These are phyloP conservation scores for Candida sithepensis DNA, from an alignment of 805 yeast genomes.

Conservation along the genomic window DNA sequence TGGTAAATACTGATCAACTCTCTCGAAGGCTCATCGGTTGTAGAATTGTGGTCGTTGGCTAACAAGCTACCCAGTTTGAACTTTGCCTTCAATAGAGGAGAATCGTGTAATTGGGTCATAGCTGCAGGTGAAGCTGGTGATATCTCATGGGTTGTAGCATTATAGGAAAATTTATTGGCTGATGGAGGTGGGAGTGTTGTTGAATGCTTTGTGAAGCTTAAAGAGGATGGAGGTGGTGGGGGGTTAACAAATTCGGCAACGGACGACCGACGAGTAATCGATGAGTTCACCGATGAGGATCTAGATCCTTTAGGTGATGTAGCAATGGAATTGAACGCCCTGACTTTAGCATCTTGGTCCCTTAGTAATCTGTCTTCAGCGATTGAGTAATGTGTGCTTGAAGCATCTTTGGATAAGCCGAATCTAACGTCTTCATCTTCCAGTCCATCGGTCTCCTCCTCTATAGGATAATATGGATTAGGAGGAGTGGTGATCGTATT, in stretches of 20 bases:
- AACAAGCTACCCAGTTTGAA: slow-evolving; percentile 44
- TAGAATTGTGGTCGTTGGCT: slow-evolving; percentile 44
- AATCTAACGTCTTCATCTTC: slow-evolving; percentile 11
- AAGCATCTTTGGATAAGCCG: slow-evolving; percentile 6
- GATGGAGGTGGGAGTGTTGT: slow-evolving; percentile 5
- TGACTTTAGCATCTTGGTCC: slow-evolving; percentile 64
- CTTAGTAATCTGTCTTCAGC: slow-evolving; percentile 61
- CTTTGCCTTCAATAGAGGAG: slow-evolving; percentile 17
- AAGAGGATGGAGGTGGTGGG: slow-evolving; percentile 33
- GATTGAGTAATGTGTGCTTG: slow-evolving; percentile 53
- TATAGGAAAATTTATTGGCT: slow-evolving; percentile 22
- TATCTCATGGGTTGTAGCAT: slow-evolving; percentile 28
- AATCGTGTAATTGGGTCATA: slow-evolving; percentile 1
- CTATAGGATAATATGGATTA: not conserved
- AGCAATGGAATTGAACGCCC: slow-evolving; percentile 49
- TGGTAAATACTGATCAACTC: slow-evolving; percentile 63
- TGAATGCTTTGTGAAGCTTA: slow-evolving; percentile 8
- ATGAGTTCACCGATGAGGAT: slow-evolving; percentile 23
- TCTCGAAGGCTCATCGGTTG: slow-evolving; percentile 59
- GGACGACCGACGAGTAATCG: slow-evolving; percentile 30
- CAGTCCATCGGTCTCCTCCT: slow-evolving; percentile 2
- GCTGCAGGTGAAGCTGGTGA: slow-evolving; percentile 10
- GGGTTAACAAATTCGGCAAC: slow-evolving; percentile 34
- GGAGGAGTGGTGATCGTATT: not conserved
- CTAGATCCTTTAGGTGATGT: slow-evolving; percentile 28